phyloP scores from a whole-genome alignment of 1,284 basidiomycete species.

The Prillingera fragicola region DNA sequence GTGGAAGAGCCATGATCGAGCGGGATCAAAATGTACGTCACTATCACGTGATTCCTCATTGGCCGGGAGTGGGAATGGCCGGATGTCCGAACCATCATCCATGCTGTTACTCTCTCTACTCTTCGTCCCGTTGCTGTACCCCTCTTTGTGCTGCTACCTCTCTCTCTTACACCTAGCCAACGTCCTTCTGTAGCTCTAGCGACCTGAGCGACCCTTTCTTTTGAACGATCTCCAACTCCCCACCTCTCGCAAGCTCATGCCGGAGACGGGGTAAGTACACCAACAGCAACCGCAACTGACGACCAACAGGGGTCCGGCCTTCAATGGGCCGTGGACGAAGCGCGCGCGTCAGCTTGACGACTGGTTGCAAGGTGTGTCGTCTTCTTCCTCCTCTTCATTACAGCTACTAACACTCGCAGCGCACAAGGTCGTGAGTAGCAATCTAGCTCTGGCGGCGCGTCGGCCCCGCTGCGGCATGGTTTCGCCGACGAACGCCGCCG shows the following conservation, averaged over 20 bases:
- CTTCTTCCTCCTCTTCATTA: background rate
- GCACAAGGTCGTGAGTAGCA: slow-evolving; percentile 34
- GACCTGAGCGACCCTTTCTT: background rate
- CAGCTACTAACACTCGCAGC: slow-evolving; percentile 17
- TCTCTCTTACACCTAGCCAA: too few species aligned
- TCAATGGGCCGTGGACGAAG: slow-evolving; percentile 10
- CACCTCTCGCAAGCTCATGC: too few species aligned
- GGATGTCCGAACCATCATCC: background rate
- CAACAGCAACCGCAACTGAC: too few species aligned
- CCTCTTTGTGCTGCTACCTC: too few species aligned
- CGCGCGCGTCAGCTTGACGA: slow-evolving; percentile 9
- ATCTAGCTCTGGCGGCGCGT: background rate
- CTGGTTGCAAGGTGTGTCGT: slow-evolving; percentile 6
- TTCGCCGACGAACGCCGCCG: background rate
- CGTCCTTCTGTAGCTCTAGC: too few species aligned
- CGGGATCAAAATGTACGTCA: background rate
- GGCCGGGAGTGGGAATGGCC: background rate
- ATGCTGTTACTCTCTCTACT: background rate
- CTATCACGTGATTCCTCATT: background rate
- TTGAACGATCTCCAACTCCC: background rate
- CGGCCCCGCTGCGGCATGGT: background rate
- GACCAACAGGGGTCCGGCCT: too few species aligned
- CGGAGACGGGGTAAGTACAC: too few species aligned
- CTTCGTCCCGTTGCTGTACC: background rate
- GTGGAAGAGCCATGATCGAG: background rate